Evolutionary conservation across 2,329 filamentous ascomycete genomes (phyloP), one percentile per base, ranked within the genome.

Genomic region (Fusarium guadeloupense): DNA sequence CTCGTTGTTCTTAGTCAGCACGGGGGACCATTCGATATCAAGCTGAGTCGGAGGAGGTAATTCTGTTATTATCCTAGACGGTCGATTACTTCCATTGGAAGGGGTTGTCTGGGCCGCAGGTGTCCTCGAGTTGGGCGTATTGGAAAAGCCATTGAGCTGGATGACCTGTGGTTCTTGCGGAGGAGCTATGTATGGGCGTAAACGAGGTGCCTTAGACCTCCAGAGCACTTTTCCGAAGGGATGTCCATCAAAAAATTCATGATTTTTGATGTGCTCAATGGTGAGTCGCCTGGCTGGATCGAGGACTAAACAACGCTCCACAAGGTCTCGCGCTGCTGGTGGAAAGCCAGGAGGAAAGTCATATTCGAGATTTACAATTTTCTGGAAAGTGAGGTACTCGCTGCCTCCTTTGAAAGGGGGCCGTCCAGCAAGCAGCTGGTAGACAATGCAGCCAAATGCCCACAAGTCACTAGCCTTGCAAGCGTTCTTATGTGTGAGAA

Each of bases 361-460:
- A 73, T 98, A 99, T 49, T 99, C 94, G 37, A 99, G 82, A 26
- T 85, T 89, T 47, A 99, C 92, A 72, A 99, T 99, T 77, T 98
- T 99, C 75, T 99, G 95, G 72, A 99, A 99, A 0, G 95, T 99
- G 72, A 95, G 84, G 71, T 98, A 99, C 74, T 99, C 95, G 67
- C 96, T 97, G 13, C 85, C 90, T 34, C 91, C 95, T 75, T 99
- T 99, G 81, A 99, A 99, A 0, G 95, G 95, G 6, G 95, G 95
- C 57, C 95, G 84, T n/a, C 95, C 95, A n/a, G 91, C 91, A 28
- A 99, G 81, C 21, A 99, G 84, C 75, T 99, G 95, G 75, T 96
- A 99, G 62, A 99, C 88, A 68, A 99, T 99, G 78, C 95, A 99
- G 9, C 95, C 95, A 79, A 96, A 99, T 3, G 95, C 95, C 95